A percentile compares a stretch with the other conserved stretches of the same genome.
These are phyloP conservation scores for Gleditsia sinensis DNA, from an alignment of 306 rosid species.

Conservation along the genomic window DNA sequence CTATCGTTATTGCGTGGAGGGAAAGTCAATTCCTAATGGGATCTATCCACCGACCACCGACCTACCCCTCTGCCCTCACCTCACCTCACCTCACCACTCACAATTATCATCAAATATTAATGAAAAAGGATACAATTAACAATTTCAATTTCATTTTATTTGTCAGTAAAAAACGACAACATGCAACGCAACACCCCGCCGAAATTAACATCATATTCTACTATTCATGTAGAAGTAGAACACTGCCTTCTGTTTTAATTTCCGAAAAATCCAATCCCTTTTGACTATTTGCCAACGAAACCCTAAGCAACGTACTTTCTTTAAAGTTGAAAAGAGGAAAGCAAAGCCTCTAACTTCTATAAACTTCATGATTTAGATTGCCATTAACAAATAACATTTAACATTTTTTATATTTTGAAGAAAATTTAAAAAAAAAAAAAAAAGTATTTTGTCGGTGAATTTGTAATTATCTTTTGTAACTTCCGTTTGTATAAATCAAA, in stretches of 20 bases:
- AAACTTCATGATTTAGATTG: neutral
- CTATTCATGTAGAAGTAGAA: too few relatives aligned
- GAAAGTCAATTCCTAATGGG: conserved; percentile 78
- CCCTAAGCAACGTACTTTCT: neutral
- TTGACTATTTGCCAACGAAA: neutral
- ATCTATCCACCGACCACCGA: conserved; percentile 90
- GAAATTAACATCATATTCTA: conserved; percentile 22
- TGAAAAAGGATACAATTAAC: too few relatives aligned
- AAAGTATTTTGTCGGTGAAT: conserved; percentile 50
- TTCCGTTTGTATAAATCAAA: conserved; percentile 16
- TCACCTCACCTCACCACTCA: conserved; percentile 48
- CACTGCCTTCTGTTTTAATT: neutral
- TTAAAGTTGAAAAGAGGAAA: neutral
- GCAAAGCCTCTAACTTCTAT: neutral
- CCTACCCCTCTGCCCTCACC: conserved; percentile 49
- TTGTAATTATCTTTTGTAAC: neutral
- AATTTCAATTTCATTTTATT: too few relatives aligned
- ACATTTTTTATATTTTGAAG: too few relatives aligned
- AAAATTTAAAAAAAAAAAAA: too few relatives aligned
- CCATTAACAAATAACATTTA: neutral
- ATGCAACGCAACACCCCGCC: conserved; percentile 25
- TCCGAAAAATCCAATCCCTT: neutral
- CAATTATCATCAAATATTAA: conserved; percentile 35
- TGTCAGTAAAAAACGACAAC: too few relatives aligned
- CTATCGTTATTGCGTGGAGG: conserved; percentile 61